Evolutionary conservation across 2,329 filamentous ascomycete species (phyloP), one percentile per base, ranked within the genome.

Genomic region (Trichoderma sp.): DNA sequence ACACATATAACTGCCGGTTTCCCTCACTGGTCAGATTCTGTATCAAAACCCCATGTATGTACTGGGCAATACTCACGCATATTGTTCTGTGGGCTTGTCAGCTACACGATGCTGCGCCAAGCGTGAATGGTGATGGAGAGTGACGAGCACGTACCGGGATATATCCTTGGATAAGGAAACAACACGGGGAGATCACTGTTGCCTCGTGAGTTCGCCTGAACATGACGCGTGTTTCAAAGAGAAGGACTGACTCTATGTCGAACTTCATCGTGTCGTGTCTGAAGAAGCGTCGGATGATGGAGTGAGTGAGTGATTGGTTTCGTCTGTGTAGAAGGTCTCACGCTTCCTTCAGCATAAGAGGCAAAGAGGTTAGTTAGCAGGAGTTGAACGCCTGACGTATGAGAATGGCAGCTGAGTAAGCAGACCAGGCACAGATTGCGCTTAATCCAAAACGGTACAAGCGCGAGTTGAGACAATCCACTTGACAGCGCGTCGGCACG

Each of bases 81-180:
- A 85, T 82, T 85, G 82, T 71, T 85, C 82, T 83, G 63, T 43
- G 59, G 65, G 39, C 26, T 34, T 52, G 43, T 62, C 41, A 64
- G 59, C 56, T 59, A 55, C 21, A 44, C 43, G 28, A 30, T 34
- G 43, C 14, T 24, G 43, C 34, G 14, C 34, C 34, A 39, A 39
- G 48, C 52, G 34, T 43, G 41, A 26, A 19, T 34, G 26, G 19
- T 21, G 24, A 17, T 44, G 28, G 28, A 34, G 21, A 30, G 3
- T 26, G 3, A 24, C 21, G 41, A n/a, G 54, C 43, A 64, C 77
- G 69, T 73, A 82, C 82, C 82, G 76, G 83, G 83, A 70, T 86
- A 86, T 72, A 86, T 86, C 71, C 81, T 79, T 41, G 84, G 84
- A 63, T 86, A 86, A 21, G 84, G 84, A 69, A 86, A 86, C 69